Percentiles rank a stretch among this genome's conserved stretches.
Evolutionary conservation across 345 rosid species (phyloP).

Genomic region (Pistacia integerrima): DNA sequence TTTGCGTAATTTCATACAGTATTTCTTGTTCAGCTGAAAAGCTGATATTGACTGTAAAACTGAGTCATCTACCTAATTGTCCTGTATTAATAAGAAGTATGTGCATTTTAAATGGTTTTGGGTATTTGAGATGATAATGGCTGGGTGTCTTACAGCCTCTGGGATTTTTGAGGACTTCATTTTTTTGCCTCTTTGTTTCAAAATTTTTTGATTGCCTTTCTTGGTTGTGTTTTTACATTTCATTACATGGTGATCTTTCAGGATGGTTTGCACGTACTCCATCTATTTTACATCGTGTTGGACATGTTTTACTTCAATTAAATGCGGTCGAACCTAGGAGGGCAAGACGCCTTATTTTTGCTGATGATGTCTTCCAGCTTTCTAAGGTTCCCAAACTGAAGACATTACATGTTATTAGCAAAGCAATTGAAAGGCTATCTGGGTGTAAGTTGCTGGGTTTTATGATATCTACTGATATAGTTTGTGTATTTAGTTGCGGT

Average conservation of each 20-base stretch:
- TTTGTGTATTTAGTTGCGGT: neutral
- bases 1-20: neutral
- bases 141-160: neutral
- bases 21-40: neutral
- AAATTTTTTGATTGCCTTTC: conserved; percentile 14
- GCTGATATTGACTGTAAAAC: neutral
- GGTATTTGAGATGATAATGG: neutral
- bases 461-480: neutral
- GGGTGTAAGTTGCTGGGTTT: conserved; percentile 71
- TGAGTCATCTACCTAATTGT: neutral
- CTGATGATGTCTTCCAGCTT: conserved; percentile 90
- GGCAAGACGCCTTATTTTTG: conserved; percentile 60
- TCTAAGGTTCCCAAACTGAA: conserved; percentile 76
- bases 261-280: conserved; percentile 92
- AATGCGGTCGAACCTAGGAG: conserved; percentile 62
- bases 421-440: conserved; percentile 71
- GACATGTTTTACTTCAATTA: conserved; percentile 66
- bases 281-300: conserved; percentile 68
- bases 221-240: conserved; percentile 9
- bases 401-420: conserved; percentile 62
- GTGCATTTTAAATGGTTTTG: neutral
- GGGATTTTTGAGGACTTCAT: conserved; percentile 12
- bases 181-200: conserved; percentile 12
- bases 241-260: conserved; percentile 26
- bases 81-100: neutral